Conservation (phyloP, 345 rosid genomes). For the Gynandropsis gynandra region DNA sequence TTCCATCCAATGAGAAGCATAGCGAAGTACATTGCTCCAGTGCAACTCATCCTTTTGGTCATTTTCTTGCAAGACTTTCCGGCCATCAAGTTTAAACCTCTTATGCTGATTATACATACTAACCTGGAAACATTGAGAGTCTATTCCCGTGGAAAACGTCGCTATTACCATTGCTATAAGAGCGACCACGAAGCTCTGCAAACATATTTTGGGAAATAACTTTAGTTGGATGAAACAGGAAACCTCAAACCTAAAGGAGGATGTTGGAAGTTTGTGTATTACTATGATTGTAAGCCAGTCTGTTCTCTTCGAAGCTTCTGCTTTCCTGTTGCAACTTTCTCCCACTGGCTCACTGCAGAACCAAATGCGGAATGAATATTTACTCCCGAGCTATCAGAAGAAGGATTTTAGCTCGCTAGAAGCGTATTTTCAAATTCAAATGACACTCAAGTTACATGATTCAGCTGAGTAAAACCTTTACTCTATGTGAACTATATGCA, state of each 20-base stretch:
- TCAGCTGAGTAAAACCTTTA: too few species aligned
- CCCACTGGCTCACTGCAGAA: constrained; percentile 87
- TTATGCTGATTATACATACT: constrained; percentile 7
- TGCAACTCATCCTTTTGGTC: constrained; percentile 41
- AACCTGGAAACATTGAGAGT: constrained; percentile 94
- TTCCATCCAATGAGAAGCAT: constrained; percentile 95
- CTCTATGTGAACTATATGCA: too few species aligned
- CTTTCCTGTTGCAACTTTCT: constrained; percentile 73
- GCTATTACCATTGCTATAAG: constrained; percentile 83
- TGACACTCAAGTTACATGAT: too few species aligned
- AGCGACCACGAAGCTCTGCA: constrained; percentile 84
- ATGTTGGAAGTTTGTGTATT: constrained; percentile 11
- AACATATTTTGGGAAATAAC: background rate
- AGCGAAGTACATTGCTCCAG: constrained; percentile 95
- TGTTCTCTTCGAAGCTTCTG: constrained; percentile 70
- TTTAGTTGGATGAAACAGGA: constrained; percentile 7
- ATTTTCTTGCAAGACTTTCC: background rate
- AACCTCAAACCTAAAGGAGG: background rate
- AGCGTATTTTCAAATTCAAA: too few species aligned
- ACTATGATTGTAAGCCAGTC: constrained; percentile 97
- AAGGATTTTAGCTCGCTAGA: background rate
- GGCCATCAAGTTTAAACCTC: background rate
- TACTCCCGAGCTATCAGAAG: constrained; percentile 1
- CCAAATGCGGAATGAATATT: background rate
- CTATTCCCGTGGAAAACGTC: constrained; percentile 93